Conservation (phyloP, 2,329 filamentous ascomycete species). For the Aspergillus eucalypticola region DNA sequence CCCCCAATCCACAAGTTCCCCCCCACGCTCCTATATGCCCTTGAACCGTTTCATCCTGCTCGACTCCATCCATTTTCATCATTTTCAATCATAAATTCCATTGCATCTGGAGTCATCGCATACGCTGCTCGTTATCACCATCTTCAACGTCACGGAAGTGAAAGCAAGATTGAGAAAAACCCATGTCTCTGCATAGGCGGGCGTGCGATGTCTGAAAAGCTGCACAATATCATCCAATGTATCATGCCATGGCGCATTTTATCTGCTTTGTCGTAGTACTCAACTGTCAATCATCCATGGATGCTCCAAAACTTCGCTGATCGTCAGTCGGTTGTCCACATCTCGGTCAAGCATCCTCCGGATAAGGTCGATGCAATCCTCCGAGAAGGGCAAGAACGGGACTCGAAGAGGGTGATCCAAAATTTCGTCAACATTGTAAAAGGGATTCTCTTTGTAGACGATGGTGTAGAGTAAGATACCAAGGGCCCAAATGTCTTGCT, state of each 20-base stretch:
- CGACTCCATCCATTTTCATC: constrained; percentile 14
- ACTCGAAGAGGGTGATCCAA: constrained; percentile 94
- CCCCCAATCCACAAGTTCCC: neutral
- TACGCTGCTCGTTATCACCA: constrained; percentile 16
- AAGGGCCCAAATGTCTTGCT: constrained; percentile 97
- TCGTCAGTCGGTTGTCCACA: constrained; percentile 78
- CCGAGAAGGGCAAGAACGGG: constrained; percentile 66
- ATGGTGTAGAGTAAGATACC: constrained; percentile 98
- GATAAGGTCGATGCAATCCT: constrained; percentile 89
- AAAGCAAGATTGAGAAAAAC: neutral
- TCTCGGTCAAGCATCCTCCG: constrained; percentile 90
- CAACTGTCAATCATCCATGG: constrained; percentile 63
- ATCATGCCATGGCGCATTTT: neutral
- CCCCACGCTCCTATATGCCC: neutral
- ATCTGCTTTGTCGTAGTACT: constrained; percentile 7
- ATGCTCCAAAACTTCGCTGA: constrained; percentile 83
- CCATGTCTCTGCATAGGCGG: neutral
- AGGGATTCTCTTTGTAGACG: constrained; percentile 98
- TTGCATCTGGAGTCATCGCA: constrained; percentile 8
- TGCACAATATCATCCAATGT: neutral
- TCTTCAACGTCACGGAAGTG: neutral
- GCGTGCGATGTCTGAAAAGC: neutral
- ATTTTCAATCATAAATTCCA: constrained; percentile 17
- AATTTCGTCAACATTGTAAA: constrained; percentile 98
- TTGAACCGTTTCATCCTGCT: constrained; percentile 6